Conservation (phyloP, 2,329 filamentous ascomycete species). For the Fusarium begoniae region DNA sequence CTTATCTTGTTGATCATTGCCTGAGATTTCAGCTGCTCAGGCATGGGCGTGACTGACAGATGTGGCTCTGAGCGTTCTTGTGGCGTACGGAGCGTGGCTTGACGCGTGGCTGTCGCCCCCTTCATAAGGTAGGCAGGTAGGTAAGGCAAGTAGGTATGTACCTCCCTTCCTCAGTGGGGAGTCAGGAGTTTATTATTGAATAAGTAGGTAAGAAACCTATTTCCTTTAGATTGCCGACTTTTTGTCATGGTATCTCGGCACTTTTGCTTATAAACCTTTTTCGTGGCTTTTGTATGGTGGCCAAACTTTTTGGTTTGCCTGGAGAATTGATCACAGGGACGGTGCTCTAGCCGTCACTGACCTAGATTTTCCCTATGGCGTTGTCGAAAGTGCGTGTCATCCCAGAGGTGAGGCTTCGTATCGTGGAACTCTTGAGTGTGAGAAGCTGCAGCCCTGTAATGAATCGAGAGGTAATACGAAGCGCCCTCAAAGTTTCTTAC, state of each 20-base stretch:
- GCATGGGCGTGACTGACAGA: neutral
- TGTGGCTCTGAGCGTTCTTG: neutral
- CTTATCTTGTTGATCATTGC: slow-evolving; percentile 33
- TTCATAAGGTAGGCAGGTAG: neutral
- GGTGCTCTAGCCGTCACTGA: neutral
- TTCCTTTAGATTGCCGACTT: neutral
- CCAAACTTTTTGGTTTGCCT: neutral
- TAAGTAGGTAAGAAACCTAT: neutral
- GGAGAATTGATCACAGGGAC: neutral
- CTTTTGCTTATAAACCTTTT: neutral
- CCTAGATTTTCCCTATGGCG: neutral
- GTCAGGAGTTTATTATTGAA: neutral
- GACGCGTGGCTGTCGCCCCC: slow-evolving; percentile 31
- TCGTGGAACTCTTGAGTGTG: neutral
- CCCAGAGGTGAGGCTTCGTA: neutral
- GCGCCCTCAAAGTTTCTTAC: neutral
- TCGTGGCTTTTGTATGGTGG: neutral
- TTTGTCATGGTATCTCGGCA: neutral
- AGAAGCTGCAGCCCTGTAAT: neutral
- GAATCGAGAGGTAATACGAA: neutral
- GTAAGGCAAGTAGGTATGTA: neutral
- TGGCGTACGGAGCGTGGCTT: slow-evolving; percentile 26
- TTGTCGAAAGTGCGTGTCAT: neutral
- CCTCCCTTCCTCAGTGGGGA: neutral
- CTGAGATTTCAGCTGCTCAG: neutral